Percentiles rank a stretch among this genome's conserved stretches.
Evolutionary conservation across 2,329 filamentous ascomycete genomes (phyloP).

Genomic region (Colletotrichum sp.): DNA sequence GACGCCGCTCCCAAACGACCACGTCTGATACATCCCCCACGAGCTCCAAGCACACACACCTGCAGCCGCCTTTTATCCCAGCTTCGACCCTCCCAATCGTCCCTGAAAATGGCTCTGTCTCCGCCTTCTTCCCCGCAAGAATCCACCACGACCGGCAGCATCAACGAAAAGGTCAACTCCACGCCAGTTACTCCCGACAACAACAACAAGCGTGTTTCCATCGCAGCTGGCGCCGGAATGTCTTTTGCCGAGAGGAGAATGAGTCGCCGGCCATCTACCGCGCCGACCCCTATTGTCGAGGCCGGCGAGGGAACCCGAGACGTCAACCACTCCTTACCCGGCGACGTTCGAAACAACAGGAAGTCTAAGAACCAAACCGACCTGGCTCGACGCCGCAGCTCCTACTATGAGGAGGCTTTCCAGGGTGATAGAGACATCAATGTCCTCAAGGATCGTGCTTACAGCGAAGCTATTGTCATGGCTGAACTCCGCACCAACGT

Average conservation of each 20-base stretch:
- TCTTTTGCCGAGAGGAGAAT: constrained; percentile 38
- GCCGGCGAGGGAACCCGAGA: constrained; percentile 39
- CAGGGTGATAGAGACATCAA: constrained; percentile 34
- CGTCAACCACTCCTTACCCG: constrained; percentile 44
- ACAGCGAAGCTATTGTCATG: constrained; percentile 62
- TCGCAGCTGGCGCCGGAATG: neutral
- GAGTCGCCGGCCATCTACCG: constrained; percentile 19
- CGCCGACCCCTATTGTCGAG: constrained; percentile 36
- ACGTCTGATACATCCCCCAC: neutral
- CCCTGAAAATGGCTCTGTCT: constrained; percentile 9
- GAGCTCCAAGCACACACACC: constrained; percentile 1
- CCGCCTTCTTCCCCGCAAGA: constrained; percentile 9
- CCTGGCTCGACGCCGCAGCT: constrained; percentile 41
- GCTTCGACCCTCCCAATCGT: constrained; percentile 1
- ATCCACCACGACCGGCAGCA: neutral
- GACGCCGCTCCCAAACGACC: constrained; percentile 2
- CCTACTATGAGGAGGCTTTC: constrained; percentile 54
- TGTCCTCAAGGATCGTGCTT: constrained; percentile 49
- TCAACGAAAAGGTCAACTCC: neutral
- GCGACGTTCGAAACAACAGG: constrained; percentile 35
- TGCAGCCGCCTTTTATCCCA: constrained; percentile 5
- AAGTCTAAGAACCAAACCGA: constrained; percentile 36
- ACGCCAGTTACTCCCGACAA: constrained; percentile 3
- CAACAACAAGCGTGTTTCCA: constrained; percentile 12
- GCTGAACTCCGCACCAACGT: constrained; percentile 70